Evolutionary conservation across 768 basidiomycete species (phyloP).

Genomic region (Serendipita sp.): DNA sequence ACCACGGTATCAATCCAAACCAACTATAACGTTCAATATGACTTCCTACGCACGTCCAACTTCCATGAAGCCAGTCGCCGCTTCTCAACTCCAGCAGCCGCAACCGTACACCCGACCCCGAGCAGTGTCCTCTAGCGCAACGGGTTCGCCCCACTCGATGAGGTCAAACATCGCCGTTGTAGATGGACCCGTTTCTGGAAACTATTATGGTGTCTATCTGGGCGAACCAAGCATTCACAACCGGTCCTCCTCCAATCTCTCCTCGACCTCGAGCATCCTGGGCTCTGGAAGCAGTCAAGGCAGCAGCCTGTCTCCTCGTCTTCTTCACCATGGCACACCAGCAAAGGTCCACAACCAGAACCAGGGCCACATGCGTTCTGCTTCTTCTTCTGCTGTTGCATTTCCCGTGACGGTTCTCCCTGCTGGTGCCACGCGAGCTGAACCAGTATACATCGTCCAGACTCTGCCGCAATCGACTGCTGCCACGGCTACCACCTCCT

Average conservation of each 20-base stretch:
- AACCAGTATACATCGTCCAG: background rate
- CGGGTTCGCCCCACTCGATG: background rate
- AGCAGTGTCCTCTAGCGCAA: background rate
- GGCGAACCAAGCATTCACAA: background rate
- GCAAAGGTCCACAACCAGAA: too few relatives aligned
- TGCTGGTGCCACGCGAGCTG: too few relatives aligned
- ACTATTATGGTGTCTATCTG: slow-evolving; percentile 2
- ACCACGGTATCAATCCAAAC: background rate
- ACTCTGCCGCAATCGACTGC: background rate
- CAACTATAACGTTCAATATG: background rate
- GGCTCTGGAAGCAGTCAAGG: background rate
- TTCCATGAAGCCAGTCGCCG: background rate
- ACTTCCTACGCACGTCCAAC: background rate
- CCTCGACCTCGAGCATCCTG: background rate
- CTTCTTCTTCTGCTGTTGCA: too few relatives aligned
- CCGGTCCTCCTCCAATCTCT: background rate
- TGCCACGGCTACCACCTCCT: background rate
- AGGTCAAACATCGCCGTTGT: background rate
- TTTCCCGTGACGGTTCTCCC: too few relatives aligned
- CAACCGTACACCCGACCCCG: background rate
- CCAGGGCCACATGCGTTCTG: too few relatives aligned
- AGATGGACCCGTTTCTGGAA: background rate
- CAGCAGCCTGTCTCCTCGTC: too few relatives aligned
- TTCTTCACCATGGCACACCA: too few relatives aligned
- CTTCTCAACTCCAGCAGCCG: background rate